Evolutionary conservation across 805 yeast genomes (phyloP).

Genomic region (Starmerella powellii): DNA sequence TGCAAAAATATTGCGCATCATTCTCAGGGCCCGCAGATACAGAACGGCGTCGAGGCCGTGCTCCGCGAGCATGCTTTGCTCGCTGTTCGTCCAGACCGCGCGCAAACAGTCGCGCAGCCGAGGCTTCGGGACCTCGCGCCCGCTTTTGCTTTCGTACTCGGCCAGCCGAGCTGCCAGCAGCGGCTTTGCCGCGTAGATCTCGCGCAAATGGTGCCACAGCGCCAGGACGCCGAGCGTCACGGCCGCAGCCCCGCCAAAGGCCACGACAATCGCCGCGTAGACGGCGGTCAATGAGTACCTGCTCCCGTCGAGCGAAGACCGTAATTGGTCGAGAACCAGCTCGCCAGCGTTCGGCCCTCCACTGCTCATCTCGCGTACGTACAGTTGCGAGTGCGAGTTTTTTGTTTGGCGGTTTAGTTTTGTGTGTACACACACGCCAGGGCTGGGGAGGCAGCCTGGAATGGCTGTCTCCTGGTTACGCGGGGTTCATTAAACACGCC

Average conservation of each 20-base stretch:
- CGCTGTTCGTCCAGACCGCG: constrained; percentile 19
- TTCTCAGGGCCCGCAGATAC: constrained; percentile 25
- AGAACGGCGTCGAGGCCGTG: constrained; percentile 31
- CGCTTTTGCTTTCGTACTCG: not conserved
- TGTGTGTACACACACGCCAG: too few species aligned
- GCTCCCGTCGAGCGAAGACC: constrained; percentile 21
- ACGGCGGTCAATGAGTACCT: constrained; percentile 28
- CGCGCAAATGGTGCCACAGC: constrained; percentile 26
- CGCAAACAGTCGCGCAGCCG: constrained; percentile 24
- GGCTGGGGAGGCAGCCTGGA: too few species aligned
- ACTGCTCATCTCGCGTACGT: not conserved
- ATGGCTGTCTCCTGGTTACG: too few species aligned
- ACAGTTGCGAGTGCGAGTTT: not conserved
- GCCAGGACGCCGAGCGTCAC: constrained; percentile 24
- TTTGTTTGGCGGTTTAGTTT: not conserved
- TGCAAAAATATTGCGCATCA: constrained; percentile 28
- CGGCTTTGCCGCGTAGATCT: constrained; percentile 28
- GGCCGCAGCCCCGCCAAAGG: constrained; percentile 27
- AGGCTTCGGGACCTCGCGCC: not conserved
- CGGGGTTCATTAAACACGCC: too few species aligned
- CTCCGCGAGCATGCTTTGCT: constrained; percentile 22
- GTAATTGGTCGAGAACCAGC: constrained; percentile 20
- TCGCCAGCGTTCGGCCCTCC: constrained; percentile 7
- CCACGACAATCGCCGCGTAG: constrained; percentile 28
- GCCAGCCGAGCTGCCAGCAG: constrained; percentile 4